A percentile compares a stretch with the other conserved stretches of the same genome.
These are phyloP conservation scores for Luffa aegyptiaca DNA, from an alignment of 306 rosid genomes.

Conservation along the genomic window DNA sequence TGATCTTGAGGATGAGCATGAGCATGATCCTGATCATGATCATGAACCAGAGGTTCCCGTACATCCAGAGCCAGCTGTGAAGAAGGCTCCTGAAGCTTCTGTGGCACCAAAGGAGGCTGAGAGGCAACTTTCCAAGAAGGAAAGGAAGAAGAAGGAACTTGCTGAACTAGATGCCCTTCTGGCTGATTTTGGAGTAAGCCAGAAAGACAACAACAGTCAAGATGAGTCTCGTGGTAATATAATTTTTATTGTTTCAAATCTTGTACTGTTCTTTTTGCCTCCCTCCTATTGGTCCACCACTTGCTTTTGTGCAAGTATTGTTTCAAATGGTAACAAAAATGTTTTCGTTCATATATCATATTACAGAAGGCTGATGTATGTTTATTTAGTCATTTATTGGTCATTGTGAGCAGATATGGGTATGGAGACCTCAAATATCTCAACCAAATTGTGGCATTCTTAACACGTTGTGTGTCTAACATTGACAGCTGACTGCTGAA, in stretches of 20 bases:
- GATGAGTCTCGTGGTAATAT: constrained; percentile 59
- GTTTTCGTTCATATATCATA: not conserved
- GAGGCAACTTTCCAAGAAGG: constrained; percentile 81
- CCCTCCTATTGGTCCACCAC: not conserved
- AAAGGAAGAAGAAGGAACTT: constrained; percentile 88
- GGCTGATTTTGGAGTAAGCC: constrained; percentile 74
- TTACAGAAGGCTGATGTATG: no score
- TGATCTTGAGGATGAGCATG: constrained; percentile 79
- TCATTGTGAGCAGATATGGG: not conserved
- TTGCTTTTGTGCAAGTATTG: not conserved
- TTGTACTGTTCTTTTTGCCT: not conserved
- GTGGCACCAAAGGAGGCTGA: constrained; percentile 64
- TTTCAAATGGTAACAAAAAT: not conserved
- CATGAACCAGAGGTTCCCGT: constrained; percentile 37
- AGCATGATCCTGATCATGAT: constrained; percentile 80
- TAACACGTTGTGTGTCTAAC: not conserved
- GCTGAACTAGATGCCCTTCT: constrained; percentile 93
- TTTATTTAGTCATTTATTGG: not conserved
- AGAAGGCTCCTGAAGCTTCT: constrained; percentile 42
- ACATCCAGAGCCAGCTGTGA: constrained; percentile 41
- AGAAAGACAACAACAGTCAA: constrained; percentile 49
- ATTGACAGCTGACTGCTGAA: not conserved
- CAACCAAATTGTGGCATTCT: not conserved
- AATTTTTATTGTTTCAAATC: not conserved
- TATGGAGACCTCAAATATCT: not conserved